These are phyloP conservation scores for Coelastrella sp. DNA, from an alignment of 139 green algal genomes.

Conservation along the genomic window DNA sequence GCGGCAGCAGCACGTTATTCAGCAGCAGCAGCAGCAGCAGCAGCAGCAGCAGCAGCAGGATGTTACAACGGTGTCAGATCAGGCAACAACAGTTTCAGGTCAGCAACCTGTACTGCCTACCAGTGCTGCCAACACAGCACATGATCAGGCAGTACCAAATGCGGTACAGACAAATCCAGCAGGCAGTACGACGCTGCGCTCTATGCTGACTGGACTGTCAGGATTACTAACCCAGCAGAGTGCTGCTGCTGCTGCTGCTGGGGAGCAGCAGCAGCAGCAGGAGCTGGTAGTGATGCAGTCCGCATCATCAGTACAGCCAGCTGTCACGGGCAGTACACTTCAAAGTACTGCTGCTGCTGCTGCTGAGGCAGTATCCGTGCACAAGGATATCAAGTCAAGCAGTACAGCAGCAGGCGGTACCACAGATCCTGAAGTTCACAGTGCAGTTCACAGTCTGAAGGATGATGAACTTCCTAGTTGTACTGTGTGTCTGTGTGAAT, in stretches of 20 bases:
- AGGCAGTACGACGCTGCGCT: neutral
- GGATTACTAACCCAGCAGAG: neutral
- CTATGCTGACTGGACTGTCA: neutral
- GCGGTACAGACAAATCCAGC: neutral
- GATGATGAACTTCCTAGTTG: slow-evolving; percentile 62
- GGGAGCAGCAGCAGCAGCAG: neutral
- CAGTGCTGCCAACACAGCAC: neutral
- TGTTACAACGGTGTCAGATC: neutral
- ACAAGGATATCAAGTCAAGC: neutral
- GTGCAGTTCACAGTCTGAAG: neutral
- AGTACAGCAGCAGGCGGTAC: neutral
- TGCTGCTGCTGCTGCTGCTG: neutral
- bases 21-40: slow-evolving; percentile 23
- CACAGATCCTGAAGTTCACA: neutral
- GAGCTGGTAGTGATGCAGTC: neutral
- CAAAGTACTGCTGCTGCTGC: neutral
- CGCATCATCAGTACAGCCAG: slow-evolving; percentile 1
- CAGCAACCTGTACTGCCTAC: too few species aligned
- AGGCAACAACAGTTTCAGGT: neutral
- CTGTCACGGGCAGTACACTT: neutral
- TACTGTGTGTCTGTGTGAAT: slow-evolving; percentile 83
- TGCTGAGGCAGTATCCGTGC: neutral
- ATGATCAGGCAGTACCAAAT: neutral
- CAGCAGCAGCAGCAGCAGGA: slow-evolving; percentile 1
- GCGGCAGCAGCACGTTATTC: neutral